Evolutionary conservation across 148 eudicot genomes (phyloP).

Genomic region (Agrostemma githago): DNA sequence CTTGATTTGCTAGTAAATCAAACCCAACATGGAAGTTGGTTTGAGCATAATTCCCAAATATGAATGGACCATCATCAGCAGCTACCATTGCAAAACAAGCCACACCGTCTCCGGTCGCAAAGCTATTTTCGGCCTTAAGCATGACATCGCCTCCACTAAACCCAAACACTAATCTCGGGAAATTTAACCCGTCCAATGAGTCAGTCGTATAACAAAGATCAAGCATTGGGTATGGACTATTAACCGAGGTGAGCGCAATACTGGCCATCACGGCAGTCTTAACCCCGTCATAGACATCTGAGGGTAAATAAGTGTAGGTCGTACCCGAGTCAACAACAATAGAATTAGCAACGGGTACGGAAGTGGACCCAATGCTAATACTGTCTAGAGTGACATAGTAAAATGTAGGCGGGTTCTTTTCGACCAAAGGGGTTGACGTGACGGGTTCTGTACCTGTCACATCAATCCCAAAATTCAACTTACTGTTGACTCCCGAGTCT

Average conservation of each 20-base stretch:
- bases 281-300: slow-evolving; percentile 16
- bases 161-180: slow-evolving; percentile 23
- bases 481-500: slow-evolving; percentile 8
- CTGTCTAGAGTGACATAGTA: slow-evolving; percentile 25
- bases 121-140: slow-evolving; percentile 21
- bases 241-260: background rate
- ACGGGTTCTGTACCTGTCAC: slow-evolving; percentile 16
- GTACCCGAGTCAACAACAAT: slow-evolving; percentile 32
- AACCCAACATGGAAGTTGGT: slow-evolving; percentile 17
- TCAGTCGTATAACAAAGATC: slow-evolving; percentile 20
- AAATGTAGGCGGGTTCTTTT: slow-evolving; percentile 7
- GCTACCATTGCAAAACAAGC: slow-evolving; percentile 29
- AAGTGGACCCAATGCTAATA: slow-evolving; percentile 19
- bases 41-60: slow-evolving; percentile 35
- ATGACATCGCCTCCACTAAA: slow-evolving; percentile 31
- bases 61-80: background rate
- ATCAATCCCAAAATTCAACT: slow-evolving; percentile 25
- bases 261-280: background rate
- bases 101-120: background rate
- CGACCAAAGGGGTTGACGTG: slow-evolving; percentile 22
- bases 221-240: background rate
- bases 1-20: slow-evolving; percentile 17
- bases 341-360: background rate
- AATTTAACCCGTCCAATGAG: background rate
- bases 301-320: slow-evolving; percentile 12